These are phyloP conservation scores for Jamesozyma spencerorum DNA, from an alignment of 805 yeast species.

Conservation along the genomic window DNA sequence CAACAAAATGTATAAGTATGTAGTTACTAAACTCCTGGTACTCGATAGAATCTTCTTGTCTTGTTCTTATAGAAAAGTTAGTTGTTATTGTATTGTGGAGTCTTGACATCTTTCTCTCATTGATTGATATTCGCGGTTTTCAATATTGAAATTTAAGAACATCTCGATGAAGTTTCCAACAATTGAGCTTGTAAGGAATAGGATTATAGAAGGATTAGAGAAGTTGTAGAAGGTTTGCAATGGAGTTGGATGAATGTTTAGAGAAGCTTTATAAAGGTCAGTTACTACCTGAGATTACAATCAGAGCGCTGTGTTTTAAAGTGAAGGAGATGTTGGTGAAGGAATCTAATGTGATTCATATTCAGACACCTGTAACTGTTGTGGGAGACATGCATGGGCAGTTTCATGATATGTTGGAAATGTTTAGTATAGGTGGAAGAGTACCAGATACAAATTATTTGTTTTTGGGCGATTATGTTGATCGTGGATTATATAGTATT, in stretches of 20 bases:
- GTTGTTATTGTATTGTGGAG: too few species aligned
- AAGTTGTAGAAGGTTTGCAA: neutral
- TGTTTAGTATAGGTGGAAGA: slow-evolving; percentile 85
- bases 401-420: slow-evolving; percentile 85
- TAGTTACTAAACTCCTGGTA: too few species aligned
- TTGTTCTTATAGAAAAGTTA: too few species aligned
- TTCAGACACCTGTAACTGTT: slow-evolving; percentile 81
- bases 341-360: slow-evolving; percentile 81
- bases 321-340: slow-evolving; percentile 69
- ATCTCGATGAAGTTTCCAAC: neutral
- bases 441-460: slow-evolving; percentile 91
- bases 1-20: too few species aligned
- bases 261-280: slow-evolving; percentile 56
- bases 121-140: too few species aligned
- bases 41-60: too few species aligned
- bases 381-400: slow-evolving; percentile 99
- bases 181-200: neutral
- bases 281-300: slow-evolving; percentile 59
- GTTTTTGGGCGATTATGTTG: slow-evolving; percentile 93
- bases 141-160: neutral
- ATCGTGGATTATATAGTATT: slow-evolving; percentile 85
- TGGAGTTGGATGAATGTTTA: slow-evolving; percentile 62
- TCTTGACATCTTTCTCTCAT: too few species aligned
- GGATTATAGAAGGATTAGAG: neutral
- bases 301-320: slow-evolving; percentile 66